These are phyloP conservation scores for Lasiodiplodia hormozganensis DNA, from an alignment of 2,329 filamentous ascomycete genomes.

Conservation along the genomic window DNA sequence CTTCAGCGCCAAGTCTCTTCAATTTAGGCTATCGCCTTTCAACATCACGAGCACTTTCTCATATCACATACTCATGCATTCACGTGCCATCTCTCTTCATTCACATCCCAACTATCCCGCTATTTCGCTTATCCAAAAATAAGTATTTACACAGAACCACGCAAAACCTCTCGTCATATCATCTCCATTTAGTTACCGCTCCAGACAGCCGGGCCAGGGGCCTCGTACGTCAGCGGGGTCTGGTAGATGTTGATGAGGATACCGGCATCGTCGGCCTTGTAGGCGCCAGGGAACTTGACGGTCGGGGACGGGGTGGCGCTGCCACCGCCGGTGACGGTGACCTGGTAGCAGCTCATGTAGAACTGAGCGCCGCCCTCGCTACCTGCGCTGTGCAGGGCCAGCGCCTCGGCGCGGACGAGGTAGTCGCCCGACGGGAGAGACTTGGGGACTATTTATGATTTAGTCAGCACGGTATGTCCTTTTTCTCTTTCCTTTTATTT, in stretches of 20 bases:
- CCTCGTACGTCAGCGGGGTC: conserved; percentile 46
- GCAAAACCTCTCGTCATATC: background rate
- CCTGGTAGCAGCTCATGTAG: conserved; percentile 53
- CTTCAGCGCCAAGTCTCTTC: too few species aligned
- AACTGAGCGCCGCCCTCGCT: conserved; percentile 50
- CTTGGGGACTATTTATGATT: conserved; percentile 45
- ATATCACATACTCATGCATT: background rate
- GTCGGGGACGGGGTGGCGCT: conserved; percentile 43
- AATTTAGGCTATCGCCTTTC: background rate
- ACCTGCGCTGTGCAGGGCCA: conserved; percentile 53
- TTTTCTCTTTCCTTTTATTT: background rate
- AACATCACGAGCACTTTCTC: background rate
- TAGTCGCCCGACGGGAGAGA: conserved; percentile 51
- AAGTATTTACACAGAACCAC: conserved; percentile 11
- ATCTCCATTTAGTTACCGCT: conserved; percentile 32
- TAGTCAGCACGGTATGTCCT: background rate
- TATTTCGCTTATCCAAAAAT: background rate
- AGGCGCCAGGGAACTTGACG: conserved; percentile 56
- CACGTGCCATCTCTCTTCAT: conserved; percentile 4
- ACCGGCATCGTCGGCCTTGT: conserved; percentile 48
- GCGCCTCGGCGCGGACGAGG: conserved; percentile 53
- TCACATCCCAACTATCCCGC: background rate
- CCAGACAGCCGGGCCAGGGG: conserved; percentile 53
- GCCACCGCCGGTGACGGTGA: conserved; percentile 46
- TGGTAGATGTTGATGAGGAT: conserved; percentile 53